Base-by-base conservation (phyloP, 768 basidiomycete genomes). In the Lentinula sp. region DNA sequence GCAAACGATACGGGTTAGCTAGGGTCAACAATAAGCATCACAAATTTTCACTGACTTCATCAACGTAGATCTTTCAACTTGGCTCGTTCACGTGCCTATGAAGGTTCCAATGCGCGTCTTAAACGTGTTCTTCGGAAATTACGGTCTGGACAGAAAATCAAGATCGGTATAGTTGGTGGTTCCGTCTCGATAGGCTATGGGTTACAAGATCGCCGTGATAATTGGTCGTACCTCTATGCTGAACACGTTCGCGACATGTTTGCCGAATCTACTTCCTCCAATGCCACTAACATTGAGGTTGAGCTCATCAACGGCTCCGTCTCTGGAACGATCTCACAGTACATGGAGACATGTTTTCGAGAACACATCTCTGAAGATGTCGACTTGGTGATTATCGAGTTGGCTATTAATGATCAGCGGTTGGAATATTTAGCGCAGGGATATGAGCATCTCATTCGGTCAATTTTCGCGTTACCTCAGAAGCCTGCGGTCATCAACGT, bases 301-400 rank as follows among this genome's bases (percentile, higher is more conserved):
- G 55, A 56, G 23, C 55, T 56, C 5, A 56, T 56, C 3, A 56
- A 56, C 23, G 55, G 55, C 3, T 56, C 55, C 0, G 55, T 56
- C 18, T 37, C 37, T 4, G 55, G 37, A 11, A 56, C 55, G 11
- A 43, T 23, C 13, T 34, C 37, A 5, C 37, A 56, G 16, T 56
- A 56, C 31, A 56, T 56, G 55, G 55, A 56, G 55, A 56, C 55
- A 2, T 56, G 55, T 56, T 56, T 43, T 9, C 18, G 39, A 28
- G 55, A 56, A 16, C 55, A 56, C 16, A 56, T 56, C 2, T 28
- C 55, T 15, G 55, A 56, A 43, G 55, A 56, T 23, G 55, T 56
- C 4, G 55, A 56, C 31, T 23, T 56, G 40, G 55, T 56, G 2
- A 42, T 56, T 4, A 56, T 56, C 23, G 55, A 56, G 40, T 37